These are phyloP conservation scores for Sclerotinia borealis DNA, from an alignment of 2,329 filamentous ascomycete species.

Conservation along the genomic window DNA sequence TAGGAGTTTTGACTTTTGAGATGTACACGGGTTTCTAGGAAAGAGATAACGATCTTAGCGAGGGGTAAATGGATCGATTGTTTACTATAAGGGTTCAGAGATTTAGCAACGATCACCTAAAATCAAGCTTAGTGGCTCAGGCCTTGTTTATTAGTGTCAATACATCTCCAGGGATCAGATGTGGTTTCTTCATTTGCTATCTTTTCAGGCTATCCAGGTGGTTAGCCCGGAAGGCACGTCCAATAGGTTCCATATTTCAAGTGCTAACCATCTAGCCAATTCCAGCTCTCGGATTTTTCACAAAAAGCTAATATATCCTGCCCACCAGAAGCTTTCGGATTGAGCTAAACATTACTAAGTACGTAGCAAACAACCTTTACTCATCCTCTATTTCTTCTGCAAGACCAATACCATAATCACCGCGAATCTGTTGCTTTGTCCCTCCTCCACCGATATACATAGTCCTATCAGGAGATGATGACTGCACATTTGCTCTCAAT, in stretches of 20 bases:
- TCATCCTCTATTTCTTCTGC: slow-evolving; percentile 9
- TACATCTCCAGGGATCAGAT: background rate
- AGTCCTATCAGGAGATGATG: background rate
- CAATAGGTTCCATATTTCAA: background rate
- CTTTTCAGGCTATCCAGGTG: too few species aligned
- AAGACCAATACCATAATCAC: background rate
- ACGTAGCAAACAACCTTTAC: background rate
- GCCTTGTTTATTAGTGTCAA: background rate
- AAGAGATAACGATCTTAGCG: background rate
- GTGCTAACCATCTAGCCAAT: background rate
- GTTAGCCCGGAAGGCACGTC: background rate
- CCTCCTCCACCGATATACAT: background rate
- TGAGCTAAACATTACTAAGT: background rate
- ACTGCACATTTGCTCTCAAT: background rate
- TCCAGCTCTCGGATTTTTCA: background rate
- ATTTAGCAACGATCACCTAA: background rate
- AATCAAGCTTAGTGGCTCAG: background rate
- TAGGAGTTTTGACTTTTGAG: background rate
- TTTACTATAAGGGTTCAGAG: background rate
- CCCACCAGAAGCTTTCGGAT: background rate
- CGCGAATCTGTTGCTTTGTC: background rate
- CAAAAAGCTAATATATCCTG: background rate
- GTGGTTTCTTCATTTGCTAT: background rate
- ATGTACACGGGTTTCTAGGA: background rate
- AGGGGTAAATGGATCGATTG: background rate